These are phyloP conservation scores for Leishmania guyanensis DNA, from an alignment of 208 protist species.

Conservation along the genomic window DNA sequence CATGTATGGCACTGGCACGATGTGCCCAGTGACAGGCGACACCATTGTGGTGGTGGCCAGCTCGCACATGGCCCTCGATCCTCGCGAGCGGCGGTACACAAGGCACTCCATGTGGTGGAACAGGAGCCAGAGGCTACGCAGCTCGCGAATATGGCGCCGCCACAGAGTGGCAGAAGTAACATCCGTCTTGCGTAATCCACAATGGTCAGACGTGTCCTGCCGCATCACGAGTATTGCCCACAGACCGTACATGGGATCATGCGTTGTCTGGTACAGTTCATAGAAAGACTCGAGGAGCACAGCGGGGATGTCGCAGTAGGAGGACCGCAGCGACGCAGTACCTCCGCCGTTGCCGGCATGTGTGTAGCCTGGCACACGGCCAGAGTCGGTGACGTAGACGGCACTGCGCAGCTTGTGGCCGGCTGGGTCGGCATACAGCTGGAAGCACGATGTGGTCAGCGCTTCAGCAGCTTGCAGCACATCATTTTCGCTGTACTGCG, in stretches of 20 bases:
- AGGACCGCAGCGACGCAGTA: background rate
- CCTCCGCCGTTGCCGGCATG: no score
- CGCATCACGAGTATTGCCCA: slow-evolving; percentile 51
- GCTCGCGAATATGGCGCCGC: slow-evolving; percentile 28
- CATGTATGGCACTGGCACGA: slow-evolving; percentile 2
- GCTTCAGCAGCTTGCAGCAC: slow-evolving; percentile 45
- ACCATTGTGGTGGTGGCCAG: slow-evolving; percentile 23
- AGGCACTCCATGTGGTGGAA: slow-evolving; percentile 36
- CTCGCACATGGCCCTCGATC: slow-evolving; percentile 20
- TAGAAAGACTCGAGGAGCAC: slow-evolving; percentile 38
- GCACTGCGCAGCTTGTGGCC: slow-evolving; percentile 14
- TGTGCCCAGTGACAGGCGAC: slow-evolving; percentile 26
- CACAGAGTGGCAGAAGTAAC: slow-evolving; percentile 1
- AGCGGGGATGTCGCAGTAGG: slow-evolving; percentile 24
- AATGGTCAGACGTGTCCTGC: slow-evolving; percentile 27
- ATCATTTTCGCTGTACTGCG: slow-evolving; percentile 19
- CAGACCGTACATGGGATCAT: slow-evolving; percentile 48
- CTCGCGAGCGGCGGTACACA: slow-evolving; percentile 26
- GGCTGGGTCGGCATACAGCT: slow-evolving; percentile 30
- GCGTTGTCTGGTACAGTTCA: slow-evolving; percentile 42
- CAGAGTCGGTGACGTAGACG: slow-evolving; percentile 23
- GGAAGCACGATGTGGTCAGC: slow-evolving; percentile 46
- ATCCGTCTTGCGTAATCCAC: slow-evolving; percentile 8
- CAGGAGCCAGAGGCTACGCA: slow-evolving; percentile 31
- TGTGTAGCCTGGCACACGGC: slow-evolving; percentile 10